Base-by-base conservation (phyloP, 352 stramenopile genomes). In the Plasmopara viticola region DNA sequence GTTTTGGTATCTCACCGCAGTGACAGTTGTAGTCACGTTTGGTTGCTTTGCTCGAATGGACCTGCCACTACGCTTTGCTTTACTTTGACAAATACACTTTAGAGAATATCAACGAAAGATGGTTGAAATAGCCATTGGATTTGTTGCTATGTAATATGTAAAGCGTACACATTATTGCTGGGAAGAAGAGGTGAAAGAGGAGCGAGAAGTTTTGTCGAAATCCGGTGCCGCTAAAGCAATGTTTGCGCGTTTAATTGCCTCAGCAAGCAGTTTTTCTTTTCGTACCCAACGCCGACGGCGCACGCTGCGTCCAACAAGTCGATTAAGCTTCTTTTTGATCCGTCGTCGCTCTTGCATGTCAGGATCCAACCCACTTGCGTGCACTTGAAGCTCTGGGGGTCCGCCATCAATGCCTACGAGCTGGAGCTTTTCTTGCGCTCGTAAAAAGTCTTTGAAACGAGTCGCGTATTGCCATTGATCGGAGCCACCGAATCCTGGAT, bases 391-490 rank as follows among this genome's bases (percentile, higher is more conserved):
- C 34, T 57, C 58, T 35, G 53, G 53, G 0, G 44, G 56, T 29
- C 29, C 60, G 37, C 49, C 44, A 18, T 60, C 56, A n/a, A 46
- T 14, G 17, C 46, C 34, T 2, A 64, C 58, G 17, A 79, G 50
- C 17, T 74, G 53, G 7, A 56, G 51, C n/a, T 72, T 68, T 33
- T 87, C 62, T n/a, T 77, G 72, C 4, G 78, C 77, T 1, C 76
- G 74, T 48, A 89, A 44, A 17, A 88, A 90, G 53, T 94, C 83
- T 57, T 89, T 86, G 54, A 94, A 91, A 58, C 81, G 87, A 17
- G 80, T 90, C 6, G 74, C 80, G 65, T 94, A 91, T 37, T 94
- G 74, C 83, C 83, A 94, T 50, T 91, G 77, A 65, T 90, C 80
- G 9, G 62, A 61, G 31, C 69, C 66, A n/a, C 80, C 83, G 18